These are phyloP conservation scores for Daldinia vernicosa DNA, from an alignment of 495 filamentous ascomycete genomes.

Conservation along the genomic window DNA sequence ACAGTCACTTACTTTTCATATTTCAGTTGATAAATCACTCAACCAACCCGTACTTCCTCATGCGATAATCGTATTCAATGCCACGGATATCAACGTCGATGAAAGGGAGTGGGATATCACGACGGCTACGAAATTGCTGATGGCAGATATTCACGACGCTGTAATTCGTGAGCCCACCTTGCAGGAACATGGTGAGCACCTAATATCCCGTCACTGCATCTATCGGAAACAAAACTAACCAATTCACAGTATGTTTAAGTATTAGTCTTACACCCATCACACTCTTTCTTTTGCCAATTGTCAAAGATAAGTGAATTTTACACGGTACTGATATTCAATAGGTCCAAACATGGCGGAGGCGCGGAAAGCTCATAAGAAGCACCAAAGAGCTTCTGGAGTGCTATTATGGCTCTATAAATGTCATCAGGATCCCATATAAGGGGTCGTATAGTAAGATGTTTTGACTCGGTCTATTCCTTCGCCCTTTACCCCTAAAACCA, in stretches of 20 bases:
- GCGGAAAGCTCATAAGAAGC: conserved; percentile 43
- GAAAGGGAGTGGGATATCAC: conserved; percentile 59
- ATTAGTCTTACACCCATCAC: background rate
- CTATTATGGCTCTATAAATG: conserved; percentile 64
- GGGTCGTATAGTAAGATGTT: conserved; percentile 50
- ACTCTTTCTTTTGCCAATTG: too few species aligned
- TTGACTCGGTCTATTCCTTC: background rate
- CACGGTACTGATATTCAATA: conserved; percentile 15
- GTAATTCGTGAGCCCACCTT: conserved; percentile 40
- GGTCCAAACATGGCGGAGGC: conserved; percentile 39
- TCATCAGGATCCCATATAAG: conserved; percentile 61
- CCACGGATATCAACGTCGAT: conserved; percentile 56
- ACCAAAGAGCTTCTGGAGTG: conserved; percentile 60
- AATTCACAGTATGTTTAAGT: conserved; percentile 19
- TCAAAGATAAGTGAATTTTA: background rate
- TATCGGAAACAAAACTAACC: background rate
- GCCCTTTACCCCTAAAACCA: background rate
- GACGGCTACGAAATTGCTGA: conserved; percentile 54
- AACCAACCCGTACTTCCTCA: conserved; percentile 66
- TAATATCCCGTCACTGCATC: background rate
- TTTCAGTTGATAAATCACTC: conserved; percentile 58
- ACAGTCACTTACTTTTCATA: background rate
- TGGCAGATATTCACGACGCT: conserved; percentile 46
- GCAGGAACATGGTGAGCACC: conserved; percentile 46
- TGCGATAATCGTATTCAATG: conserved; percentile 64